Percentiles rank a stretch among this genome's conserved stretches.
Evolutionary conservation across 306 rosid species (phyloP).

Genomic region (Adenanthera pavonina): DNA sequence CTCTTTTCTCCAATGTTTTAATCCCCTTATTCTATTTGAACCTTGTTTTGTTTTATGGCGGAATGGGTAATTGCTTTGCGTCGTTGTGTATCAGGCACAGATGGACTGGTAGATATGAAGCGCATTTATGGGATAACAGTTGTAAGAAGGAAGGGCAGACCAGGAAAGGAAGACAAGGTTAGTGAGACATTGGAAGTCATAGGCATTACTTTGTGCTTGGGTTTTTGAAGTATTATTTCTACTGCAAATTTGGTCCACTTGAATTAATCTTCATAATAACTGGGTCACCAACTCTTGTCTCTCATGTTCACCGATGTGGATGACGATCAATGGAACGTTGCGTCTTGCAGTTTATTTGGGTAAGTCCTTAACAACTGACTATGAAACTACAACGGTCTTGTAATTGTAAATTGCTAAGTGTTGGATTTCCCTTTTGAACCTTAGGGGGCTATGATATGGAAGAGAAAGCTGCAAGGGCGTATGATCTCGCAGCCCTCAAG

Average conservation of each 20-base stretch:
- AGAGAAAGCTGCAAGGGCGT: slow-evolving; percentile 98
- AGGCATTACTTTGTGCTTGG: slow-evolving; percentile 23
- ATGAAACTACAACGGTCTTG: neutral
- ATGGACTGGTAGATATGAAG: slow-evolving; percentile 99
- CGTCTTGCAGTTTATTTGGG: slow-evolving; percentile 81
- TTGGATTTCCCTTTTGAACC: slow-evolving; percentile 21
- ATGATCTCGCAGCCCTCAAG: slow-evolving; percentile 96
- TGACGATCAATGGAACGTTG: slow-evolving; percentile 49
- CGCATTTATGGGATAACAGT: slow-evolving; percentile 98
- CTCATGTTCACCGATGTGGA: slow-evolving; percentile 47
- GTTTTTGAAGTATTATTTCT: neutral
- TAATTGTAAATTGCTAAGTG: neutral
- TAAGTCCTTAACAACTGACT: slow-evolving; percentile 35
- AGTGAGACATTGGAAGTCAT: slow-evolving; percentile 24
- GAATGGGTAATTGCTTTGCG: neutral
- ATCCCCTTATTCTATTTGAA: neutral
- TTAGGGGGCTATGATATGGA: slow-evolving; percentile 99
- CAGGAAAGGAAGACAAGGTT: slow-evolving; percentile 99
- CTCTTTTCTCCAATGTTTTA: too few species aligned
- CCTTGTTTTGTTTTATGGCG: neutral
- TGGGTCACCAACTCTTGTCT: slow-evolving; percentile 46
- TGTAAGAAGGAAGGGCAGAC: slow-evolving; percentile 99
- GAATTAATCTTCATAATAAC: slow-evolving; percentile 41
- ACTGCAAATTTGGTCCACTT: slow-evolving; percentile 28
- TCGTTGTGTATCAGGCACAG: slow-evolving; percentile 61